A percentile compares a stretch with the other conserved stretches of the same genome.
Evolutionary conservation across 2,329 filamentous ascomycete genomes (phyloP).

Genomic region (Apiospora pterosperma): DNA sequence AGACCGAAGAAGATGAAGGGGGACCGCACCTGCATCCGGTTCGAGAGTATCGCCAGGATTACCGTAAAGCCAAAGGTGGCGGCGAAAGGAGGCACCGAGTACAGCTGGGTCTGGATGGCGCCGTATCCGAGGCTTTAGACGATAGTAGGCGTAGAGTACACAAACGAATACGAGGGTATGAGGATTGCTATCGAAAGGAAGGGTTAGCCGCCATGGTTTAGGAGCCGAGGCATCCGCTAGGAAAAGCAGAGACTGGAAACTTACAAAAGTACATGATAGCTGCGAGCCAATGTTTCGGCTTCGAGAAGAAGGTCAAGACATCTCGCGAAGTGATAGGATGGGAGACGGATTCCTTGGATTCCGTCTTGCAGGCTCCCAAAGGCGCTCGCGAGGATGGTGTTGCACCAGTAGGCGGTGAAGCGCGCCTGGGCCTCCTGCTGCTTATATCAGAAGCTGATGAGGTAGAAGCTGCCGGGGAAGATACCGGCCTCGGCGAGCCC

Average conservation of each 20-base stretch:
- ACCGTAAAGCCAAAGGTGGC: conserved; percentile 31
- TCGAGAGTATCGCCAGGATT: conserved; percentile 12
- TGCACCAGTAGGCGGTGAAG: conserved; percentile 17
- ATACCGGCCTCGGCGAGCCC: conserved; percentile 30
- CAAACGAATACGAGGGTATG: conserved; percentile 30
- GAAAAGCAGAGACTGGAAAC: no score
- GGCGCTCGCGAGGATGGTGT: conserved; percentile 12
- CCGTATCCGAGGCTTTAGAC: conserved; percentile 31
- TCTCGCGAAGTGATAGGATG: conserved; percentile 3
- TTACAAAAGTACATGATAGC: conserved; percentile 24
- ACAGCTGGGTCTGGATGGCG: conserved; percentile 29
- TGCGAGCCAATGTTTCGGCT: conserved; percentile 13
- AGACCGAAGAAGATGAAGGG: conserved; percentile 18
- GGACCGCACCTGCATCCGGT: conserved; percentile 15
- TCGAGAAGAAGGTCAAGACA: conserved; percentile 9
- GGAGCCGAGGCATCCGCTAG: conserved; percentile 27
- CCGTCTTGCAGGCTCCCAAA: conserved; percentile 6
- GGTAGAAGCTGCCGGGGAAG: conserved; percentile 29
- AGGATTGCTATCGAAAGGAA: background rate
- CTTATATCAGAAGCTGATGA: conserved; percentile 31
- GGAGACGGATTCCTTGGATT: background rate
- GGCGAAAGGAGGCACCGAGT: conserved; percentile 34
- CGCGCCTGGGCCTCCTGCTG: conserved; percentile 26
- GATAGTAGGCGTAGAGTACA: conserved; percentile 33
- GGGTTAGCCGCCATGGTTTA: background rate